Evolutionary conservation across 768 basidiomycete genomes (phyloP), one percentile per base, ranked within the genome.

Genomic region (Tubosaeta brunneosetosa): DNA sequence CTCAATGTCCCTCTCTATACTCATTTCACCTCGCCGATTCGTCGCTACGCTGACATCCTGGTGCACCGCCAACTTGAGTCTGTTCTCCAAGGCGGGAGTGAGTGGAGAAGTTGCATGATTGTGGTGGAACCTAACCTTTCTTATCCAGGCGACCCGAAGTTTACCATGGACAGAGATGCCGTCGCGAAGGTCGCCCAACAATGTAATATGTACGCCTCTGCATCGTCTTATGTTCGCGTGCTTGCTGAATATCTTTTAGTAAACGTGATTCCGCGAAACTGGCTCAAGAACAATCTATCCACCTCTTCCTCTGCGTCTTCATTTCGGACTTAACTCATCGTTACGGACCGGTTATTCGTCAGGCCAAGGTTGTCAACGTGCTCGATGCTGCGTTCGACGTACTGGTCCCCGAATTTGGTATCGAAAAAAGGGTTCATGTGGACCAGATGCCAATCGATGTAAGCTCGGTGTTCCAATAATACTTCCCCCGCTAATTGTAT

Each of bases 361-460:
- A 91, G 67, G 97, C 93, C n/a, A 87, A 84, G 61, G 95, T 99
- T 53, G 88, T 94, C 42, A 88, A 88, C 53, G 95, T 99, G 31
- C 79, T 97, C n/a, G 97, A 99, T 64, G 89, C 92, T 47, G 97
- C 97, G 1, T 98, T 97, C 62, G 97, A 99, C 64, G 95, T 99
- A 27, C 74, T 95, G 31, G 84, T 98, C 12, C 89, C 92, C 38
- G 97, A 98, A 69, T 98, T 98, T 66, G 92, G 95, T 31, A 97
- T 99, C 60, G 97, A 99, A 75, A 99, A 99, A 77, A 83, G 97
- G 34, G 94, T 98, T 3, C 97, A 98, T 63, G 91, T 94, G 38
- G 97, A 98, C 66, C 94, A 98, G 72, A 97, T 99, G 91, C 95
- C 97, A 25, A 91, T 97, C 53, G 92, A 97, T 59, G 92, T 94